Evolutionary conservation across 1,284 basidiomycete species (phyloP), one percentile per base, ranked within the genome.

Genomic region (Lentinus polychrous): DNA sequence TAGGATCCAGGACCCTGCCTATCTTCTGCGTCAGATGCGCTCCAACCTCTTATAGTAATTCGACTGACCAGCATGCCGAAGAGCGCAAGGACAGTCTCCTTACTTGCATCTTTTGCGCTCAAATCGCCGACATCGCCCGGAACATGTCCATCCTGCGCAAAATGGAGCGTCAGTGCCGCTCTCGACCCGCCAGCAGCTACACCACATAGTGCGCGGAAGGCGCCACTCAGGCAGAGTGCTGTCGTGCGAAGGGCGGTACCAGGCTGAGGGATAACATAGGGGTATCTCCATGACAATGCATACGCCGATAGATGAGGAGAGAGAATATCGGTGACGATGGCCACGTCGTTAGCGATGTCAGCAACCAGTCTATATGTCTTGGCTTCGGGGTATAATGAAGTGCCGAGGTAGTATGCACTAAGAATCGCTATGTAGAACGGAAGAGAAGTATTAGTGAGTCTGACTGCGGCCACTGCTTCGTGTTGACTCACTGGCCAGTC

Each of bases 331-430:
- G 82, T 63, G 8, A 82, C 65, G 41, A 80, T 72, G 1, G 80
- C 72, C 0, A 67, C 61, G 53, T 86, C 83, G 49, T 83, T 85
- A 51, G 82, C 66, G 14, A 83, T 66, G 53, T 86, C 83, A 0
- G 82, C 83, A n/a, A 83, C 67, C 40, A 84, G 68, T n/a, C 83
- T 75, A 55, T 82, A 86, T 2, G 72, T 79, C 60, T 85, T 86
- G 2, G 81, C 80, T 65, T 86, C 83, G 11, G 83, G 79, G 33
- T 73, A 78, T 2, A 86, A 72, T 0, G 76, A 79, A 0, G 81
- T 78, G 1, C 83, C 82, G 32, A 83, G 66, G 45, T 71, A 68
- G 59, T 82, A 82, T 0, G 77, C 83, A 4, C 70, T 76, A 2
- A 78, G 55, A 41, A 86, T 83, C 4, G 83, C 83, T 83, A 52